Conservation (phyloP, 768 basidiomycete species). For the Strobilomyces dryophilus region DNA sequence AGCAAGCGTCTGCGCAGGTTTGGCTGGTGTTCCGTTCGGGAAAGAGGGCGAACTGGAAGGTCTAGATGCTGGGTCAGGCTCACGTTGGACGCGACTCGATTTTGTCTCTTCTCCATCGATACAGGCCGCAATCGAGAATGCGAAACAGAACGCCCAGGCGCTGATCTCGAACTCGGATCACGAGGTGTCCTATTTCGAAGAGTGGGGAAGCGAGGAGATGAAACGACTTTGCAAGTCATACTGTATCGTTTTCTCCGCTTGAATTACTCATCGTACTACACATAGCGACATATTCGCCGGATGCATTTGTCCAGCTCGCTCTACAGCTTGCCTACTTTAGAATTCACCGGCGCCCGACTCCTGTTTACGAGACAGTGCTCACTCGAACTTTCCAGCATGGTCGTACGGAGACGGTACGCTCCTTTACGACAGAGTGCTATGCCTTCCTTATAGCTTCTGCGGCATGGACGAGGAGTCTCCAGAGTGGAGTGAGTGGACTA, state of each 20-base stretch:
- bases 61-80: slow-evolving; percentile 15
- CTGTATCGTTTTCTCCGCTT: neutral
- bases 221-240: slow-evolving; percentile 56
- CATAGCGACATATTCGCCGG: slow-evolving; percentile 56
- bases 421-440: slow-evolving; percentile 67
- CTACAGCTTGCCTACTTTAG: slow-evolving; percentile 90
- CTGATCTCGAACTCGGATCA: slow-evolving; percentile 80
- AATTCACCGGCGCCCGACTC: slow-evolving; percentile 70
- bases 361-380: slow-evolving; percentile 90
- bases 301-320: slow-evolving; percentile 88
- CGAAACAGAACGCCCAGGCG: slow-evolving; percentile 49
- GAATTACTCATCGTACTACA: neutral
- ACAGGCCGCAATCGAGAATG: slow-evolving; percentile 50
- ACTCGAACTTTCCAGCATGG: slow-evolving; percentile 85
- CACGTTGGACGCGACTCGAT: slow-evolving; percentile 58
- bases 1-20: slow-evolving; percentile 39
- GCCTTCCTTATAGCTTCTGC: slow-evolving; percentile 40
- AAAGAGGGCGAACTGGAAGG: slow-evolving; percentile 1
- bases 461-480: slow-evolving; percentile 11
- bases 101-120: slow-evolving; percentile 70
- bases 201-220: slow-evolving; percentile 88
- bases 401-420: slow-evolving; percentile 86
- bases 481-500: slow-evolving; percentile 11
- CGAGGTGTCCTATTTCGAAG: slow-evolving; percentile 75
- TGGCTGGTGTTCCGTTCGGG: slow-evolving; percentile 38